Evolutionary conservation across 129 eudicot species (phyloP), one percentile per base, ranked within the genome.

Genomic region (Artemisia argyi): DNA sequence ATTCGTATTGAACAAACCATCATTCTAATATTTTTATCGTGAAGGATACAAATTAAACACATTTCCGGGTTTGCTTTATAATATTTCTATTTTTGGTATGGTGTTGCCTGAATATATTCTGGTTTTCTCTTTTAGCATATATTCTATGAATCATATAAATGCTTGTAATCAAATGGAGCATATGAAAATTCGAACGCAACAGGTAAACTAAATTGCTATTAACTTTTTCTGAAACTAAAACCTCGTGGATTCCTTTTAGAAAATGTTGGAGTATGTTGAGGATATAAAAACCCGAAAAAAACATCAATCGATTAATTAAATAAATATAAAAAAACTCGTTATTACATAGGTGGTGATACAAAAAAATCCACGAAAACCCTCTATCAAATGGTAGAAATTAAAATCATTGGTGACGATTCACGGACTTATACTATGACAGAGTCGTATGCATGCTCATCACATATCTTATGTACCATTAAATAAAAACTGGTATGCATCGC

Each of bases 91-190:
- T 3, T 46, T 58, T 55, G 51, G 68, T 13, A 64, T 39, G 56
- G 56, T 44, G 50, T 42, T 39, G 9, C 12, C 17, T 67, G 72
- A 67, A 72, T 72, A 59, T 59, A 72, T 59, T 72, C 76, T 59
- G 22, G 35, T 46, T 20, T 58, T 22, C 24, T 22, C 10, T 72
- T 72, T 42, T 13, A 24, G 76, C 76, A 72, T 72, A 59, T 72
- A 58, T 58, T 72, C 68, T 57, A 14, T 46, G 14, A 15, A 44
- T 39, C 17, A 71, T 44, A 71, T 44, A 71, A 10, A 15, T 58
- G 24, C 55, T 14, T 58, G 22, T 54, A 30, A 17, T 69, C 47
- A 11, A 28, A 12, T 26, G 56, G 28, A 46, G 44, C 58, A 48
- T 11, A 47, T 66, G 44, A 48, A 66, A 47, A 66, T 51, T 66